A percentile compares a stretch with the other conserved stretches of the same genome.
phyloP scores from a whole-genome alignment of 1,139 yeast genomes.

The Kluyveromyces marxianus region DNA sequence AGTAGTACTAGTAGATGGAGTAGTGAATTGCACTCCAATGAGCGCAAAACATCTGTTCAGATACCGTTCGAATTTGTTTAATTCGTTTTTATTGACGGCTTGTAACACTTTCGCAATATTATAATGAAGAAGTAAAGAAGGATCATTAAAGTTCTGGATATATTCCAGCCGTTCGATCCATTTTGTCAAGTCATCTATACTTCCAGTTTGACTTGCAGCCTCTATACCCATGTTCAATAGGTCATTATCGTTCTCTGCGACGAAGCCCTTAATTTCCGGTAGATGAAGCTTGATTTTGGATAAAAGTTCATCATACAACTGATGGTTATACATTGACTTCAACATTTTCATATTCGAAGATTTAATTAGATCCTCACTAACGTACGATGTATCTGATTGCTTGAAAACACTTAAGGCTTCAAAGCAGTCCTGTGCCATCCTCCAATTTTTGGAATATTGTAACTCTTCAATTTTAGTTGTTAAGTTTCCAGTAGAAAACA shows the following conservation, averaged over 20 bases:
- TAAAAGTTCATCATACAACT: constrained; percentile 45
- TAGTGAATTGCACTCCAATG: constrained; percentile 54
- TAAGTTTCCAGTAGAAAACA: constrained; percentile 61
- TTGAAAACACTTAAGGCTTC: constrained; percentile 51
- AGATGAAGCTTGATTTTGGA: constrained; percentile 26
- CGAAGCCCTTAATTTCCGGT: constrained; percentile 9
- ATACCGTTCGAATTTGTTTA: constrained; percentile 32
- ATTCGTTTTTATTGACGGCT: constrained; percentile 34
- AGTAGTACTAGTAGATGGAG: constrained; percentile 52
- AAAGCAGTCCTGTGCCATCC: constrained; percentile 79
- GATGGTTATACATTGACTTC: constrained; percentile 51
- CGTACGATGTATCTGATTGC: constrained; percentile 14
- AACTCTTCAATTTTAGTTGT: constrained; percentile 69
- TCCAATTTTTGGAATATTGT: constrained; percentile 83
- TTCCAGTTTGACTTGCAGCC: constrained; percentile 65
- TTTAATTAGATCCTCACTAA: constrained; percentile 36
- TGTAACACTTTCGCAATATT: constrained; percentile 58
- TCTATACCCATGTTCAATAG: constrained; percentile 67
- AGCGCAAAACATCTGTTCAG: constrained; percentile 46
- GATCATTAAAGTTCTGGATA: constrained; percentile 40
- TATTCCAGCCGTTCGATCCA: constrained; percentile 48
- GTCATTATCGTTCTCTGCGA: constrained; percentile 34
- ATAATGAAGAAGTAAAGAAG: constrained; percentile 51
- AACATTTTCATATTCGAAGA: constrained; percentile 35
- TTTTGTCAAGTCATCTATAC: constrained; percentile 40